Base-by-base conservation (phyloP, 805 yeast genomes). In the Myxozyma neotropica region DNA sequence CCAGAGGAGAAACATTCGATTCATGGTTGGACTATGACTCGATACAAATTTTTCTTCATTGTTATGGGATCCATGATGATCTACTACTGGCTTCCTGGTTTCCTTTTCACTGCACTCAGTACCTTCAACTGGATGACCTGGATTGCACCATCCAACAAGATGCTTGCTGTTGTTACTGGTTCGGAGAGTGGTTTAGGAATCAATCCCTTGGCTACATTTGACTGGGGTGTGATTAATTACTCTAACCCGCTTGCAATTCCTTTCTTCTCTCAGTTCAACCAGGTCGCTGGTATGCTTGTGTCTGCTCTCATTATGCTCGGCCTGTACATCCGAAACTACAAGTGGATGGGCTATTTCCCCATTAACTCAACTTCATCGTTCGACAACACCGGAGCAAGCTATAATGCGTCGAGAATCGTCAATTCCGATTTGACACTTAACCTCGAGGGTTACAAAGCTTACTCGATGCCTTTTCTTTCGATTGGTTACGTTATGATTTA, bases 81-180 rank as follows among this genome's bases (percentile, higher is more conserved):
- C 2, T 85, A 83, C 78, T 79, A 80, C 67, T 84, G 83, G 81
- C 68, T 86, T 62, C 89, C 89, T 17, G 85, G 82, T 42, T 84
- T 75, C 69, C 73, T 86, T 39, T 82, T 83, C 73, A 78, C 78
- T 31, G 87, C 83, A 17, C 74, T 87, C 59, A 80, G 87, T 1
- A 76, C 78, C 63, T 84, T 87, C 68, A 68, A 74, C 29, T 84
- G 86, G 78, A 81, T 84, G 42, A 78, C 81, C 3, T 84, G 87
- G 86, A 83, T 83, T 51, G 70, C 72, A 4, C 86, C 86, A 12
- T 61, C 76, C 40, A 82, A 81, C 67, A 72, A 76, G 59, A 77
- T 77, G 63, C 71, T 83, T 55, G 81, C 82, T n/a, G 68, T 71
- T 5, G 71, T 83, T 19, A 80, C 84, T 15, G 87, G 87, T 17